Base-by-base conservation (phyloP, 306 rosid species). In the Dicorynia guianensis region DNA sequence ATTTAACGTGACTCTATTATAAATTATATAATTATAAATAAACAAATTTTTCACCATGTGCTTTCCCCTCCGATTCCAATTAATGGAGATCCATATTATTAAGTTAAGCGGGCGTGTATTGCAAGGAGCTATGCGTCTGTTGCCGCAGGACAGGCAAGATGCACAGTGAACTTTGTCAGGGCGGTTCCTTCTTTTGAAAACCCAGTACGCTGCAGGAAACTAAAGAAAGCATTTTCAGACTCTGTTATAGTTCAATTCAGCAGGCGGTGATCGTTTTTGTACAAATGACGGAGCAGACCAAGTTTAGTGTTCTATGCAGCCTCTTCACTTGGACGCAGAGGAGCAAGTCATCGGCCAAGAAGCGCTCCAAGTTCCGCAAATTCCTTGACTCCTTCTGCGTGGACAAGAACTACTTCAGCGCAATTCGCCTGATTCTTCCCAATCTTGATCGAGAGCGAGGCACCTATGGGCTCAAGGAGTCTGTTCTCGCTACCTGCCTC, bases 361-460 rank as follows among this genome's bases (percentile, higher is more conserved):
- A 92, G 82, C 97, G 98, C 42, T 79, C 93, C 69, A 94, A 92
- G 77, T 83, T 94, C 76, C 97, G 98, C 55, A 91, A 83, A 79
- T 94, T 94, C 72, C 90, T 94, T 8, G 96, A 92, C 69, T 76
- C 80, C 5, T 94, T 88, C 86, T 94, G 98, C 85, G 61, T 19
- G 17, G 84, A 88, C 77, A 19, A 48, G 13, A 81, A 87, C 58
- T 92, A 81, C 79, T 92, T 94, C 81, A 60, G 79, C 14, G 87
- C 97, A 0, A 74, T 94, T n/a, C 91, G 98, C 15, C 86, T 94
- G 68, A 72, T 94, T 43, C 93, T 94, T 13, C 98, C 98, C 0
- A 85, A 43, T 69, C 96, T 94, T 44, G 98, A 94, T 25, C 93
- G 98, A 48, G 97, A 91, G 74, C 91, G 98, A 1, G 93, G 93